phyloP scores from a whole-genome alignment of 306 rosid genomes.

The Prunus dulcis region DNA sequence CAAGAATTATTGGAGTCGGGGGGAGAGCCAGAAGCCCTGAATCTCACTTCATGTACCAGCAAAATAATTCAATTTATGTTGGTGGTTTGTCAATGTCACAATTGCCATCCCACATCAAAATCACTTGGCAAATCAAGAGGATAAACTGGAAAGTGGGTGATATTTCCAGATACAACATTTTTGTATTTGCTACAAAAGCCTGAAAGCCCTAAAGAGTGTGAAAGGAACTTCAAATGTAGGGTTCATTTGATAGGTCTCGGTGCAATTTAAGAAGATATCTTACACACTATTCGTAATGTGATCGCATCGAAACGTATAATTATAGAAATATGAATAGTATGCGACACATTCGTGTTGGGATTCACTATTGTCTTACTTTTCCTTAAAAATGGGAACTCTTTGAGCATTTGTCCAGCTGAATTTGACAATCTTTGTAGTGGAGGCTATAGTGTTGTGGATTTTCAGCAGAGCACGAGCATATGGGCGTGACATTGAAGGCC shows the following conservation, averaged over 20 bases:
- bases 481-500: background rate
- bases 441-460: background rate
- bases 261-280: background rate
- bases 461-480: background rate
- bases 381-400: background rate
- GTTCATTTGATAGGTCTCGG: background rate
- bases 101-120: slow-evolving; percentile 1
- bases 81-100: slow-evolving; percentile 4
- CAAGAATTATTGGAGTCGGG: slow-evolving; percentile 4
- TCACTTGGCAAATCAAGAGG: slow-evolving; percentile 4
- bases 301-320: background rate
- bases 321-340: background rate
- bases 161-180: background rate
- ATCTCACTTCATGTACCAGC: background rate
- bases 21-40: background rate
- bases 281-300: background rate
- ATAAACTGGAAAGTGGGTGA: background rate
- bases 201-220: too few species aligned
- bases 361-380: background rate
- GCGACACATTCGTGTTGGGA: background rate
- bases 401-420: background rate
- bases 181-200: background rate
- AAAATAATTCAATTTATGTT: background rate
- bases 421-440: background rate
- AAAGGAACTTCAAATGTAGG: too few species aligned